Conservation (phyloP, 2,329 filamentous ascomycete genomes). For the Coleophoma crateriformis region DNA sequence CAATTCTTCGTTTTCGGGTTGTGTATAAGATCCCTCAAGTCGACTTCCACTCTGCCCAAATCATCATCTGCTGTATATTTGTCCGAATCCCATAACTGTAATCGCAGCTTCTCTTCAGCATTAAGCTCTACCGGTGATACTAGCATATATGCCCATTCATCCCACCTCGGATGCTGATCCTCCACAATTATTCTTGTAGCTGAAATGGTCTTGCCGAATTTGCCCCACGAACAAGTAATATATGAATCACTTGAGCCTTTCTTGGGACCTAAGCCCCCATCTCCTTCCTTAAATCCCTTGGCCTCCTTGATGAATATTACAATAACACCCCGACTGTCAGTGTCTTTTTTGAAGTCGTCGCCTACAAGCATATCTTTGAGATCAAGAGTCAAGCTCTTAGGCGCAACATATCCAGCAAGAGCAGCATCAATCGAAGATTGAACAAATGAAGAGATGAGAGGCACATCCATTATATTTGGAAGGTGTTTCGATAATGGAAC, state of each 20-base stretch:
- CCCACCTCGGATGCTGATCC: slow-evolving; percentile 65
- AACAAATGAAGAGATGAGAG: slow-evolving; percentile 69
- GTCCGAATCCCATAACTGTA: slow-evolving; percentile 75
- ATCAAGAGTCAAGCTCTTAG: slow-evolving; percentile 68
- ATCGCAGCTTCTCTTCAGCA: slow-evolving; percentile 60
- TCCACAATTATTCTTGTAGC: slow-evolving; percentile 60
- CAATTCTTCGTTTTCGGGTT: slow-evolving; percentile 51
- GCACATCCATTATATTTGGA: slow-evolving; percentile 70
- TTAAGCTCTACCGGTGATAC: slow-evolving; percentile 68
- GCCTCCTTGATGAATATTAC: slow-evolving; percentile 62
- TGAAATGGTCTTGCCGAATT: slow-evolving; percentile 65
- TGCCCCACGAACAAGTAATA: slow-evolving; percentile 69
- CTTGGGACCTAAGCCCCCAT: slow-evolving; percentile 54
- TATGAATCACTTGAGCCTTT: slow-evolving; percentile 65
- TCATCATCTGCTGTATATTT: slow-evolving; percentile 69
- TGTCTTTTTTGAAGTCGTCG: slow-evolving; percentile 76
- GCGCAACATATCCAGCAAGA: slow-evolving; percentile 69
- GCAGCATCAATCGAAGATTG: slow-evolving; percentile 70
- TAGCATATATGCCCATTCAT: slow-evolving; percentile 64
- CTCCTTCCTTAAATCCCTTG: slow-evolving; percentile 66
- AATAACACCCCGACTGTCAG: slow-evolving; percentile 56
- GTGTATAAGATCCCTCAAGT: slow-evolving; percentile 60
- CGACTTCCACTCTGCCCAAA: slow-evolving; percentile 65
- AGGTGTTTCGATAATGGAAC: slow-evolving; percentile 63
- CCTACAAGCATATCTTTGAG: slow-evolving; percentile 73